Base-by-base conservation (phyloP, 1,284 basidiomycete species). In the Trametes hirsuta region DNA sequence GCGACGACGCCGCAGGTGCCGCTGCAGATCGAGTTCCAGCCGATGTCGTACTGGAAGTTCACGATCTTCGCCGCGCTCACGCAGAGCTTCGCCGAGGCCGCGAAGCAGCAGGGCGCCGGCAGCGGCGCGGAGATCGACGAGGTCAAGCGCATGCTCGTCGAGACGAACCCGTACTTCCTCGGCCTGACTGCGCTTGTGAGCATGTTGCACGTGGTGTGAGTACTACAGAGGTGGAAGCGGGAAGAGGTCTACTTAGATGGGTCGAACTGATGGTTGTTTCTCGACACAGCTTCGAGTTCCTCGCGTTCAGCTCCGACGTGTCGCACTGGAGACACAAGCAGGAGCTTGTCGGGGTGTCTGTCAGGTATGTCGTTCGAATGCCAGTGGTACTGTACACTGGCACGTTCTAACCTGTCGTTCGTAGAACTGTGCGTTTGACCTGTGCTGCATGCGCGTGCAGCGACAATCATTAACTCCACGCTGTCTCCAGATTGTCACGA, bases 301-400 rank as follows among this genome's bases (percentile, higher is more conserved):
- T 97, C 47, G 95, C 95, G 2, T 98, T 98, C 84, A 94, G 91
- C 71, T 91, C 87, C 36, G 96, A 98, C 71, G 94, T 99, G 47
- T 85, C 88, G 36, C 96, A 98, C 76, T 98, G 96, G 96, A 84
- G 93, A 52, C 87, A 95, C 68, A 97, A 91, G 79, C 90, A 96
- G 62, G 91, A 93, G 70, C 84, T 93, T 75, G 86, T 87, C 54
- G 91, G 91, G n/a, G 90, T 93, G 22, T 93, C 91, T 59, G 82
- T 93, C 66, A 83, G 90, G 90, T 91, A 66, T 68, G 81, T 50
- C 4, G 35, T 30, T 30, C 30, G 30, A 2, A 1, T 41, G 15
- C 22, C 39, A 22, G 30, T 15, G 8, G 55, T 34, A 54, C 58
- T 47, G 36, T 58, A 58, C 46, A 12, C 14, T 44, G n/a, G 11